A percentile compares a stretch with the other conserved stretches of the same genome.
These are phyloP conservation scores for Sambucus nigra DNA, from an alignment of 129 eudicot genomes.

Conservation along the genomic window DNA sequence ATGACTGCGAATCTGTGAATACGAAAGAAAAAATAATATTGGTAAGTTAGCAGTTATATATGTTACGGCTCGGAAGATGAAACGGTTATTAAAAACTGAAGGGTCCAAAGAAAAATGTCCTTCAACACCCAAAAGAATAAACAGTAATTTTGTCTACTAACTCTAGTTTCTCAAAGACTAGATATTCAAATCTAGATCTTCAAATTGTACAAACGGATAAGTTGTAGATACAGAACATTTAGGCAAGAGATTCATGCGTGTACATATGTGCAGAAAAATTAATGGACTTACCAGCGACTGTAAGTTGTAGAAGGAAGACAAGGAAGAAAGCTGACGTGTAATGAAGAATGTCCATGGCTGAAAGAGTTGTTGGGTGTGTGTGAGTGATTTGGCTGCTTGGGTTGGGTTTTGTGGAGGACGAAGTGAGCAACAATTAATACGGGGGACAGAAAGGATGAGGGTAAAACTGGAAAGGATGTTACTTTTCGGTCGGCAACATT, in stretches of 20 bases:
- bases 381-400: no score
- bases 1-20: slow-evolving; percentile 41
- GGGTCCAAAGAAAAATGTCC: background rate
- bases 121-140: background rate
- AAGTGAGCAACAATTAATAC: background rate
- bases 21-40: background rate
- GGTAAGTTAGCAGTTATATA: background rate
- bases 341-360: slow-evolving; percentile 23
- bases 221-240: no score
- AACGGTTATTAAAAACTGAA: background rate
- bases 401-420: no score
- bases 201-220: no score
- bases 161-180: no score
- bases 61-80: no score
- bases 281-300: slow-evolving; percentile 29
- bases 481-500: slow-evolving; percentile 26
- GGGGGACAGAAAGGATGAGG: slow-evolving; percentile 6
- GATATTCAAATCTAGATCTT: no score
- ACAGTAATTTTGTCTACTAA: no score
- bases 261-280: no score
- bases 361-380: no score
- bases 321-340: slow-evolving; percentile 16
- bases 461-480: slow-evolving; percentile 20
- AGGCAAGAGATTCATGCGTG: no score
- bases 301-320: slow-evolving; percentile 21